Evolutionary conservation across 371 early-diverging fungal genomes (phyloP), one percentile per base, ranked within the genome.

Genomic region (Mycotypha africana): DNA sequence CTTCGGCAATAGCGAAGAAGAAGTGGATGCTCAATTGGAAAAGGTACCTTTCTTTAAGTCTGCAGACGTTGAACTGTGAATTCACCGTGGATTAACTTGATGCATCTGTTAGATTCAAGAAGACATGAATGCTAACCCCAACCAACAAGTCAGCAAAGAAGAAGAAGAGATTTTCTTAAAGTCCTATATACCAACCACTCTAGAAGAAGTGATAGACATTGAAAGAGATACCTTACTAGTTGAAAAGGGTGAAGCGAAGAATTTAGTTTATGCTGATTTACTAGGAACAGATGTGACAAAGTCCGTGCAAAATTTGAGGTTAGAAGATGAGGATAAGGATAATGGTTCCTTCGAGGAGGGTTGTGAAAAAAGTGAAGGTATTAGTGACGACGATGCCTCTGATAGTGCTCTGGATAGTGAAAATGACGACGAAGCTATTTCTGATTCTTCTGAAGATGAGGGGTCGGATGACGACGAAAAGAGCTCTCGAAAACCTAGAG

Each of bases 91-190:
- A n/a, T n/a, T n/a, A n/a, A n/a, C n/a, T n/a, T 30, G 30, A 30
- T 8, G 30, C 30, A 30, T 30, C 44, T n/a, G n/a, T 14, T 45
- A 65, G 64, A 70, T 70, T 45, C 64, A 70, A 58, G 43, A 58
- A 28, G 58, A 57, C 15, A 60, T 65, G 53, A 54, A 61, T 22
- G 26, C 57, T 2, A 60, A 70, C 25, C 58, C 64, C 12, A 56
- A 58, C 15, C 28, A 53, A 15, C 58, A 65, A 34, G 56, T 64
- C 30, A 64, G 78, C 39, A 72, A 74, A 38, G 62, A 78, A 2
- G 93, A 93, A 45, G 97, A 97, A 57, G 87, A 86, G 22, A 91
- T 98, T 11, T 98, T 98, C 56, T 76, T 84, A 60, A 79, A 93
- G 49, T 79, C 88, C 21, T 97, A 89, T 62, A 92, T 98, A 42